phyloP scores from a whole-genome alignment of 768 basidiomycete species.

The Pleurotus salmoneostramineus region DNA sequence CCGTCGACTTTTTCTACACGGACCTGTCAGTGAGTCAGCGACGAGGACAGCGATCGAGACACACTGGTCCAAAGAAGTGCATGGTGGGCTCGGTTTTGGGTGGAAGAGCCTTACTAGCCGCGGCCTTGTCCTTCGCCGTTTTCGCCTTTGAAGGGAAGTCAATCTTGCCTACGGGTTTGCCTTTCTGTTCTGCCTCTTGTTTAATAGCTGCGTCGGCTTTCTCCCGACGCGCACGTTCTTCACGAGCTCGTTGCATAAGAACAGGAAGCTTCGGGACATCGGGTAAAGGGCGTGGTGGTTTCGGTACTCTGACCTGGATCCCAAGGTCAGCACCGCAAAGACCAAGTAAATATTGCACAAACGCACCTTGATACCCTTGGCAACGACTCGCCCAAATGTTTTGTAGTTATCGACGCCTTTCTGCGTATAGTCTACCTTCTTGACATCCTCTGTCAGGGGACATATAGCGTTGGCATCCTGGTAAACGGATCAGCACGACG shows the following conservation, averaged over 20 bases:
- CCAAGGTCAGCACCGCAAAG: background rate
- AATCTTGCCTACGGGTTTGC: slow-evolving; percentile 19
- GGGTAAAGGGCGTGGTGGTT: slow-evolving; percentile 8
- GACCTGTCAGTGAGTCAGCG: no score
- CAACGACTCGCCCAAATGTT: slow-evolving; percentile 45
- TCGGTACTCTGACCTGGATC: background rate
- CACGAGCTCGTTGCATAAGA: slow-evolving; percentile 29
- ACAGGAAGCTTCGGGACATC: slow-evolving; percentile 19
- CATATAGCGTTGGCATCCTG: slow-evolving; percentile 47
- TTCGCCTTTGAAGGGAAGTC: slow-evolving; percentile 41
- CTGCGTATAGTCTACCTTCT: slow-evolving; percentile 33
- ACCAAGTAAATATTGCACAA: background rate
- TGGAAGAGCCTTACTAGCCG: background rate
- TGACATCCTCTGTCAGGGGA: slow-evolving; percentile 31
- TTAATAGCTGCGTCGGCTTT: slow-evolving; percentile 8
- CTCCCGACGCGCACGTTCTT: background rate
- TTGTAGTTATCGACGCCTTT: slow-evolving; percentile 36
- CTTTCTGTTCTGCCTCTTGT: slow-evolving; percentile 17
- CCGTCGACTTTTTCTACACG: no score
- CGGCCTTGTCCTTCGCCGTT: slow-evolving; percentile 22
- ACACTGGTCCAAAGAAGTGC: no score
- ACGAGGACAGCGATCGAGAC: no score
- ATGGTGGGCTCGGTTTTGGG: slow-evolving; percentile 11
- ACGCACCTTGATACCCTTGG: slow-evolving; percentile 41
- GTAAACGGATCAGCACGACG: background rate